Evolutionary conservation across 2,329 filamentous ascomycete genomes (phyloP), one percentile per base, ranked within the genome.

Genomic region (Penicillium sp.): DNA sequence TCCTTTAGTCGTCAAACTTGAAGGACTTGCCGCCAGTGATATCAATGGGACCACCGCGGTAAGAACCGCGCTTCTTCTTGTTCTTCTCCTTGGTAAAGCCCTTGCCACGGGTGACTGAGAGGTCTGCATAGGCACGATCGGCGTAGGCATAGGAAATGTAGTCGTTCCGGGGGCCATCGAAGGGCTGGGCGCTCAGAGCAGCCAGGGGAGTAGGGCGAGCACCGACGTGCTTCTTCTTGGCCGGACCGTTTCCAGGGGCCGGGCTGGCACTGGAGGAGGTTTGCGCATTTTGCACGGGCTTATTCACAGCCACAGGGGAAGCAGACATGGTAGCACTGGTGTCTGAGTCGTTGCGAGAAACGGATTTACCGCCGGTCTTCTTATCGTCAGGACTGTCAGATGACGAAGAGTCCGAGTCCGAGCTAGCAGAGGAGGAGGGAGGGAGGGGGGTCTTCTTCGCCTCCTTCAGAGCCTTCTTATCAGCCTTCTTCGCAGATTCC

Each of bases 31-130:
- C 85, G 16, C 84, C 82, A 11, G 78, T 72, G 43, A 91, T 86
- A 66, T 98, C 90, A 61, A 98, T 95, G 42, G 79, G 71, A 6
- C 93, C 93, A 36, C 93, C 93, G 39, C 86, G 83, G 77, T 95
- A 98, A 56, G 85, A 88, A 41, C 93, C 93, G 59, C 83, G 79
- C 78, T 89, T 90, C 79, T 89, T 93, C 78, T 98, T 98, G 74
- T 98, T 98, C 83, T 98, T 98, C 76, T 97, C 93, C 77, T 98
- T 98, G 50, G 91, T 97, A 73, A 98, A 98, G 3, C 89, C 89
- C 74, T 96, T 97, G 62, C 93, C 93, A 67, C 86, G 88, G 26
- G 91, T 97, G 31, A 95, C 80, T 40, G 89, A 87, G 53, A 98
- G 74, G 65, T 96, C 90, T 57, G 89, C 80, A 64, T 90, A 87